A percentile compares a stretch with the other conserved stretches of the same genome.
Conservation (phyloP, 768 basidiomycete species). For the Mycena filopes region DNA sequence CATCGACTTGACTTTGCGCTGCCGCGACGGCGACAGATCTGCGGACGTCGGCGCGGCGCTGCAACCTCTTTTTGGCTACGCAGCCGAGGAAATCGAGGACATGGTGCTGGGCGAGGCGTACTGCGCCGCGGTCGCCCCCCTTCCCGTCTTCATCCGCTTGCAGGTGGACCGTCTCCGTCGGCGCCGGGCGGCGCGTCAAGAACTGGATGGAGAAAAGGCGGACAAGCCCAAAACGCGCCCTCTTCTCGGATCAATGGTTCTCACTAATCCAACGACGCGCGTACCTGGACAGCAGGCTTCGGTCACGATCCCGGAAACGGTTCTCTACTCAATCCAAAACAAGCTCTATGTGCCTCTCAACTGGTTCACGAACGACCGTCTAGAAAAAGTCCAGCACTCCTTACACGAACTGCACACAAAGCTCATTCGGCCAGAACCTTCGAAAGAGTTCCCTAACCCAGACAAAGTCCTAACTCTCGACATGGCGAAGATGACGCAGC, state of each 20-base stretch:
- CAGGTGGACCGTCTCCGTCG: slow-evolving; percentile 11
- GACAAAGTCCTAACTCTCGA: slow-evolving; percentile 13
- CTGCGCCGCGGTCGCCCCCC: slow-evolving; percentile 5
- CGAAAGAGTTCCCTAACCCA: background rate
- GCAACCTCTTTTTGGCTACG: background rate
- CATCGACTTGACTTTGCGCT: slow-evolving; percentile 9
- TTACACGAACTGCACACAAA: slow-evolving; percentile 16
- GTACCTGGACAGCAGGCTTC: background rate
- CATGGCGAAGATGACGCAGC: background rate
- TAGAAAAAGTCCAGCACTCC: background rate
- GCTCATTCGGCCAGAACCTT: background rate
- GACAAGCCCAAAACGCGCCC: slow-evolving; percentile 3
- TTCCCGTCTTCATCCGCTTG: slow-evolving; percentile 5
- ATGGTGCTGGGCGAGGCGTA: slow-evolving; percentile 1
- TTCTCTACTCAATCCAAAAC: slow-evolving; percentile 3
- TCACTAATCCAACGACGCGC: background rate
- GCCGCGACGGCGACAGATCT: background rate
- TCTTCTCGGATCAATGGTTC: slow-evolving; percentile 12
- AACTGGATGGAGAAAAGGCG: background rate
- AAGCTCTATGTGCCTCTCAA: slow-evolving; percentile 9
- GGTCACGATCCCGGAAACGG: background rate
- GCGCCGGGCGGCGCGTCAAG: background rate
- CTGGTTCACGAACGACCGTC: slow-evolving; percentile 16
- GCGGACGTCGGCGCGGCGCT: slow-evolving; percentile 1
- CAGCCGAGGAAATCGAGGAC: slow-evolving; percentile 5